phyloP scores from a whole-genome alignment of 768 basidiomycete species.

The Phanerodontia chrysosporium region DNA sequence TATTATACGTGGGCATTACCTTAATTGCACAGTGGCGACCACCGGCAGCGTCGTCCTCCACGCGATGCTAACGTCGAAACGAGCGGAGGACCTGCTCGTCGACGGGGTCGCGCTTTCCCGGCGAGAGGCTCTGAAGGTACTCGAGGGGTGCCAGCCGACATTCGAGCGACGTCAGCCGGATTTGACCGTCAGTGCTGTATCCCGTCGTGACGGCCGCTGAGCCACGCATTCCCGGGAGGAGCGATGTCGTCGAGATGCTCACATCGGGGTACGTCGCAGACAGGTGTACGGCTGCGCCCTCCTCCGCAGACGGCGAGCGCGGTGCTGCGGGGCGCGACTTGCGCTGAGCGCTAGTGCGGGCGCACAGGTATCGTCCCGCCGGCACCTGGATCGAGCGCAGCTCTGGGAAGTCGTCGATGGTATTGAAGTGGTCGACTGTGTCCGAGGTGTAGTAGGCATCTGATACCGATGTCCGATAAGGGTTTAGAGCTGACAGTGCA shows the following conservation, averaged over 20 bases:
- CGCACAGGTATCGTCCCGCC: constrained; percentile 57
- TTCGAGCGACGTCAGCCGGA: constrained; percentile 6
- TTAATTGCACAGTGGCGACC: not conserved
- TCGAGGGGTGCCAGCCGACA: constrained; percentile 24
- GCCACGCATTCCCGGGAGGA: not conserved
- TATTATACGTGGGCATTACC: not conserved
- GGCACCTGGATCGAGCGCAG: constrained; percentile 55
- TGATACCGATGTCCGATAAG: constrained; percentile 23
- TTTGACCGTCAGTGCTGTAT: not conserved
- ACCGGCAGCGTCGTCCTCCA: not conserved
- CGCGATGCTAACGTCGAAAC: not conserved
- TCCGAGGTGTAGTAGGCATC: constrained; percentile 78
- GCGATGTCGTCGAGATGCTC: not conserved
- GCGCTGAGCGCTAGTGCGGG: constrained; percentile 35
- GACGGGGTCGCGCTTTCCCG: constrained; percentile 19
- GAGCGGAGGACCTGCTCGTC: constrained; percentile 22
- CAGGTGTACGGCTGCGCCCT: not conserved
- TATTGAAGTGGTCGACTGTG: constrained; percentile 49
- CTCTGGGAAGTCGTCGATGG: constrained; percentile 55
- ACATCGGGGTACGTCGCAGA: not conserved
- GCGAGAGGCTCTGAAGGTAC: constrained; percentile 24
- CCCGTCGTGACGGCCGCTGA: not conserved
- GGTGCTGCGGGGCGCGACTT: not conserved
- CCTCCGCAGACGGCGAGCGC: not conserved
- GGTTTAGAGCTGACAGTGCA: not conserved